phyloP scores from a whole-genome alignment of 2,329 filamentous ascomycete species.

The Alternaria ethzedia region DNA sequence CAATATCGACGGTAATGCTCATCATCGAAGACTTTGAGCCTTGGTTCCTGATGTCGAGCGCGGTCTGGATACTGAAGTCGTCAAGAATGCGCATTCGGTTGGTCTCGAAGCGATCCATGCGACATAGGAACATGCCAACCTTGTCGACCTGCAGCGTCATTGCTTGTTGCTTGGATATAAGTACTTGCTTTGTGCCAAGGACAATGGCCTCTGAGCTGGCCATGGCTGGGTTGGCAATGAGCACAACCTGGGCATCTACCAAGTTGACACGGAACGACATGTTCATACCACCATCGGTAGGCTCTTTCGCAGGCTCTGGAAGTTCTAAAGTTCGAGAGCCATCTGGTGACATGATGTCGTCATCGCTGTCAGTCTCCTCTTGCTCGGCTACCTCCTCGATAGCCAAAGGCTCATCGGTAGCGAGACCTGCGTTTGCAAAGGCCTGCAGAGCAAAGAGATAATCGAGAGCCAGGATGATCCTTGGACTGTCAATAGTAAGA shows the following conservation, averaged over 20 bases:
- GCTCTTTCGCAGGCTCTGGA: slow-evolving; percentile 28
- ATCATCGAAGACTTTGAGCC: slow-evolving; percentile 67
- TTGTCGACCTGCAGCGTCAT: slow-evolving; percentile 92
- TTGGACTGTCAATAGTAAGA: slow-evolving; percentile 91
- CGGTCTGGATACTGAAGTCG: slow-evolving; percentile 91
- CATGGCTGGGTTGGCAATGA: slow-evolving; percentile 92
- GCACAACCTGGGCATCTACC: slow-evolving; percentile 93
- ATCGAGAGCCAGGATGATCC: slow-evolving; percentile 93
- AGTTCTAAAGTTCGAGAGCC: slow-evolving; percentile 30
- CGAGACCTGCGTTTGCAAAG: slow-evolving; percentile 76
- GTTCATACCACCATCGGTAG: slow-evolving; percentile 63
- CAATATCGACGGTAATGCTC: slow-evolving; percentile 84
- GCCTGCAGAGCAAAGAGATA: slow-evolving; percentile 90
- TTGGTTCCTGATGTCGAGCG: slow-evolving; percentile 75
- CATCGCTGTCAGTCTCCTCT: slow-evolving; percentile 49
- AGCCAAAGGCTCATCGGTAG: slow-evolving; percentile 61
- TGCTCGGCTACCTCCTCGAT: slow-evolving; percentile 67
- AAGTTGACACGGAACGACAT: slow-evolving; percentile 91
- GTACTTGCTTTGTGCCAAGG: slow-evolving; percentile 88
- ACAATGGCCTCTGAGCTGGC: slow-evolving; percentile 95
- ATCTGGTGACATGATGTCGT: slow-evolving; percentile 45
- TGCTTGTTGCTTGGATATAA: slow-evolving; percentile 92
- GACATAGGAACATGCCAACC: slow-evolving; percentile 96
- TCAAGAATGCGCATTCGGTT: slow-evolving; percentile 91
- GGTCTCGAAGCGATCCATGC: slow-evolving; percentile 97